Evolutionary conservation across 805 yeast species (phyloP), one percentile per base, ranked within the genome.

Genomic region (Starmerella floris): DNA sequence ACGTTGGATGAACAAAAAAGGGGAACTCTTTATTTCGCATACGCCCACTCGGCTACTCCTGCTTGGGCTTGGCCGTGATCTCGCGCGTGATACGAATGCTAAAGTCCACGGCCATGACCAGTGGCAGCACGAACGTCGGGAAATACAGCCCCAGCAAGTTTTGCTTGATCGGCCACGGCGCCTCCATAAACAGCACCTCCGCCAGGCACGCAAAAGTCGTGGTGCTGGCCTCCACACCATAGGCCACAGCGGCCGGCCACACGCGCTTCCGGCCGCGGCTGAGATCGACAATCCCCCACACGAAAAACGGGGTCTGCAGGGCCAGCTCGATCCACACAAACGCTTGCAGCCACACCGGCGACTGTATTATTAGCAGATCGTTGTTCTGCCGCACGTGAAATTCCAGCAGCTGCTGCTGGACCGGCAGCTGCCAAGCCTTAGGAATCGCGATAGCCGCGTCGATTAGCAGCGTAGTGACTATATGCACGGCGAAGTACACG

Each of bases 201-300:
- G 65, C 65, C 4, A 49, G 61, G 57, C 96, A 88, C 21, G 77
- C 72, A 30, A 77, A 59, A 0, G 95, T 84, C 4, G 95, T 84
- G 40, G 80, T 64, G 3, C 79, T 64, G 0, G 96, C 97, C 55
- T 83, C 84, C 52, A 81, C 70, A 3, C 88, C 95, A 59, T 91
- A 88, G 5, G 77, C 54, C 13, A 74, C 62, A 50, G 78, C 59
- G 56, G 66, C 67, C 21, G 63, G 59, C 43, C 67, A 68, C 16
- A 65, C 55, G 17, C 54, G 51, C 26, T 36, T 47, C 22, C 49
- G 60, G 60, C 67, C 62, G 26, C 53, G 51, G 40, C 46, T 43
- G 26, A 70, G 50, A 30, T 57, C 55, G 35, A 49, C 52, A 3
- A 58, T 54, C 0, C 68, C 66, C 11, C 70, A 74, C 13, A 62